Evolutionary conservation across 257 asterid genomes (phyloP).

Genomic region (Henckelia pumila): DNA sequence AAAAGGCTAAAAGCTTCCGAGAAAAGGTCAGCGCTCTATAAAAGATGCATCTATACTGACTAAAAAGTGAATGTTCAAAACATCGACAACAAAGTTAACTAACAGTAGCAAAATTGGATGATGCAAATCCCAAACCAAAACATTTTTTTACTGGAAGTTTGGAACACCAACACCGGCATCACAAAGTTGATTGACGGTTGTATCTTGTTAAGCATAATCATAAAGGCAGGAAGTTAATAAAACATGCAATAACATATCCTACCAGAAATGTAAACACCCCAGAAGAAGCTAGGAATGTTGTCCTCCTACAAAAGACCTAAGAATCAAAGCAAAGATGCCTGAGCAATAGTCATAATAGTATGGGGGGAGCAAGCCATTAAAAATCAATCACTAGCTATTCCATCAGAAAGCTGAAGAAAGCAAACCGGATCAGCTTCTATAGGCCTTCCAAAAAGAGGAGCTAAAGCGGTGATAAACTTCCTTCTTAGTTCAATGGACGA

Average conservation of each 20-base stretch:
- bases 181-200: background rate
- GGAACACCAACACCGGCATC: background rate
- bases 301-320: conserved; percentile 89
- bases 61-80: conserved; percentile 9
- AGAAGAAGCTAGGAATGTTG: conserved; percentile 65
- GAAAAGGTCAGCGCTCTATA: conserved; percentile 1
- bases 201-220: conserved; percentile 1
- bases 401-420: conserved; percentile 24
- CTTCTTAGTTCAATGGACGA: conserved; percentile 70
- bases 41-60: background rate
- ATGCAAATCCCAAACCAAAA: background rate
- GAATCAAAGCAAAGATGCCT: conserved; percentile 25
- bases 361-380: background rate
- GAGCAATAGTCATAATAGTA: conserved; percentile 3
- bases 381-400: conserved; percentile 18
- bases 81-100: conserved; percentile 12
- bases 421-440: conserved; percentile 88
- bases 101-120: background rate
- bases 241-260: conserved; percentile 26
- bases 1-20: conserved; percentile 2
- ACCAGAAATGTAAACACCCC: conserved; percentile 85
- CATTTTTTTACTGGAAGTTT: background rate
- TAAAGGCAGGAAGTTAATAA: background rate
- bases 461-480: conserved; percentile 61
- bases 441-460: conserved; percentile 77